Evolutionary conservation across 805 yeast genomes (phyloP).

Genomic region (Saccharomycopsis fermentans): DNA sequence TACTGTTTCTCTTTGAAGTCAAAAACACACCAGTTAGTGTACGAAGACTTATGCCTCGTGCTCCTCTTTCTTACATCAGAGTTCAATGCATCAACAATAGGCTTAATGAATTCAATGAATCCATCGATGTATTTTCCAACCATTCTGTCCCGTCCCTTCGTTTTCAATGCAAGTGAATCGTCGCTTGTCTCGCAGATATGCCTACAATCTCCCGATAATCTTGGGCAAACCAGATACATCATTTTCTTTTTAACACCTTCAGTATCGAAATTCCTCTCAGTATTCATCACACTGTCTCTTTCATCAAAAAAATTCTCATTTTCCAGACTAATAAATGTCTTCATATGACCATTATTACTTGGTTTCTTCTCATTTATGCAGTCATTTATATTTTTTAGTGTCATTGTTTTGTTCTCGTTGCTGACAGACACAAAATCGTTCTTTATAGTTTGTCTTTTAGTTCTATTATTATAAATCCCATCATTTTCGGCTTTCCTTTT

Average conservation of each 20-base stretch:
- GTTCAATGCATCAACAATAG: neutral
- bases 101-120: neutral
- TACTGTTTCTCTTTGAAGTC: neutral
- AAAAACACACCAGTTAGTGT: neutral
- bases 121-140: neutral
- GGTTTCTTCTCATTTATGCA: too few species aligned
- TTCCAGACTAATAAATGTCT: too few species aligned
- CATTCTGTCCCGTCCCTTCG: neutral
- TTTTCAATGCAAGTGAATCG: neutral
- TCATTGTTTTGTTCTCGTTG: too few species aligned
- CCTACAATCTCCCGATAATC: neutral
- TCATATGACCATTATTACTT: too few species aligned
- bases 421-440: neutral
- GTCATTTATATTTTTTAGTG: neutral
- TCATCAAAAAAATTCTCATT: too few species aligned
- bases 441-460: neutral
- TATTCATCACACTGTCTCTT: neutral
- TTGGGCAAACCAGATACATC: neutral
- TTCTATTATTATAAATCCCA: neutral
- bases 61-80: neutral
- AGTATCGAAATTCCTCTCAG: neutral
- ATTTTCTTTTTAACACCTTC: neutral
- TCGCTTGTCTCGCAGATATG: neutral
- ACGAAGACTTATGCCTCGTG: neutral
- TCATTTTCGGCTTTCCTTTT: neutral